These are phyloP conservation scores for Melampsora larici-populina DNA, from an alignment of 1,284 basidiomycete species.

Conservation along the genomic window DNA sequence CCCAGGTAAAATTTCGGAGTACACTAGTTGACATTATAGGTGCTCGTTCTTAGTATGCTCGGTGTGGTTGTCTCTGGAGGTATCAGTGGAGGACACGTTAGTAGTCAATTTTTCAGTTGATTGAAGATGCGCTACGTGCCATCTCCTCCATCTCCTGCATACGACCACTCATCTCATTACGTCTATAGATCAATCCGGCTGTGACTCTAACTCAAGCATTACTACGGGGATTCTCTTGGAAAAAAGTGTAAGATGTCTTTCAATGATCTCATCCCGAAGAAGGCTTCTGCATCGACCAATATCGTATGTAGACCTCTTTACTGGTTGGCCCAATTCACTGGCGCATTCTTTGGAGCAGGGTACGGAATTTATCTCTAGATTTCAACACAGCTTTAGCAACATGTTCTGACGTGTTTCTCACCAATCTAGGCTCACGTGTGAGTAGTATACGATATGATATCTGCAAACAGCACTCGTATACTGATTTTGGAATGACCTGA, in stretches of 20 bases:
- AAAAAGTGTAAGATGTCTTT: constrained; percentile 39
- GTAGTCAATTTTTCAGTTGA: neutral
- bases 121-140: too few relatives aligned
- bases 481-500: neutral
- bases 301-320: constrained; percentile 59
- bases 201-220: constrained; percentile 33
- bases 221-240: constrained; percentile 37
- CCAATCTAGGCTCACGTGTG: constrained; percentile 9
- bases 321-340: constrained; percentile 35
- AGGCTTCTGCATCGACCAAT: constrained; percentile 83
- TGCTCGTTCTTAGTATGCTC: constrained; percentile 14
- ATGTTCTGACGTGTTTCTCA: too few relatives aligned
- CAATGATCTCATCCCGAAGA: neutral
- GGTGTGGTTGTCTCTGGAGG: constrained; percentile 31
- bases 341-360: constrained; percentile 30
- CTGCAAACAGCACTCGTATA: neutral
- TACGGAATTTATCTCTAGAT: neutral
- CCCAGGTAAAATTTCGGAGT: too few relatives aligned
- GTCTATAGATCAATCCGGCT: constrained; percentile 33
- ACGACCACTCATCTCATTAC: neutral
- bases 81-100: constrained; percentile 40
- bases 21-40: too few relatives aligned
- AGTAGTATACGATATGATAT: constrained; percentile 9
- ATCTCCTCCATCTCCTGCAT: neutral
- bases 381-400: too few relatives aligned